These are phyloP conservation scores for Aspergillus hiratsukae DNA, from an alignment of 2,329 filamentous ascomycete species.

Conservation along the genomic window DNA sequence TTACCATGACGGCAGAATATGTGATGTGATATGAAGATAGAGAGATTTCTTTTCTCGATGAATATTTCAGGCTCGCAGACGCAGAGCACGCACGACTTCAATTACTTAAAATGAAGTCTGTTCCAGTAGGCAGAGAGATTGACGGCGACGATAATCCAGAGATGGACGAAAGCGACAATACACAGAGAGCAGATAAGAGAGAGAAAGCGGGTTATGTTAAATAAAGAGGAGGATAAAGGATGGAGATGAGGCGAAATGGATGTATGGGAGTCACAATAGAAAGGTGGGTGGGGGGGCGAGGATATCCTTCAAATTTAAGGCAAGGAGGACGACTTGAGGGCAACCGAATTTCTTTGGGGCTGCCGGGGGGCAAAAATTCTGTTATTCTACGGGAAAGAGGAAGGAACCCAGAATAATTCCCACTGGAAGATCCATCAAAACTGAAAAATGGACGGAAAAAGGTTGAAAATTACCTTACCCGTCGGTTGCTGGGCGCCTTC, in stretches of 20 bases:
- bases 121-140: slow-evolving; percentile 5
- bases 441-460: slow-evolving; percentile 2
- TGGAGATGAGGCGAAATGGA: slow-evolving; percentile 5
- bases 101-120: slow-evolving; percentile 1
- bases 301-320: slow-evolving; percentile 18
- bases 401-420: not conserved
- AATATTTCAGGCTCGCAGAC: not conserved
- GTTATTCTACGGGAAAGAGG: not conserved
- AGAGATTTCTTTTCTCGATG: not conserved
- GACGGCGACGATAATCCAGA: slow-evolving; percentile 11
- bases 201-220: slow-evolving; percentile 18
- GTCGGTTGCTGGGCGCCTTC: slow-evolving; percentile 7
- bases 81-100: slow-evolving; percentile 5
- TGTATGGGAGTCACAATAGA: slow-evolving; percentile 12
- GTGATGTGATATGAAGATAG: not conserved
- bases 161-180: slow-evolving; percentile 10
- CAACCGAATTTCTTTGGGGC: slow-evolving; percentile 8
- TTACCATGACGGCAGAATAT: slow-evolving; percentile 7
- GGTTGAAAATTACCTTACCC: slow-evolving; percentile 15
- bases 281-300: slow-evolving; percentile 18
- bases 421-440: not conserved
- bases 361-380: slow-evolving; percentile 9
- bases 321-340: slow-evolving; percentile 4
- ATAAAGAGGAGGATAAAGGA: slow-evolving; percentile 11
- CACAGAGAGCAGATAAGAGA: slow-evolving; percentile 3